Base-by-base conservation (phyloP, 108 stramenopile genomes). In the Skeletonema grethae region DNA sequence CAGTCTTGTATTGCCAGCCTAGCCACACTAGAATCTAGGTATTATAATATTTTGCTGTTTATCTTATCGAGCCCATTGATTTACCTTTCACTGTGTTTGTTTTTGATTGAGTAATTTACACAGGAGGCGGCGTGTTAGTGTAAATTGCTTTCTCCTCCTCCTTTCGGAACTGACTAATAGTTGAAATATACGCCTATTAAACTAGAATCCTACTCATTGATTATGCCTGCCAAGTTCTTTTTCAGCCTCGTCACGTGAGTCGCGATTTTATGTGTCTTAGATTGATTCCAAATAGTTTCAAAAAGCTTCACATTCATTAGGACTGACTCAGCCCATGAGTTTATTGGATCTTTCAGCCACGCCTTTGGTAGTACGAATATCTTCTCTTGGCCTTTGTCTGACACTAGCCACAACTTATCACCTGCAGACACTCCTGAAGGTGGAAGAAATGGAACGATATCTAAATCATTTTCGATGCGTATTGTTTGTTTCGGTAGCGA, bases 401-500 rank as follows among this genome's bases (percentile, higher is more conserved):
- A 36, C 12, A 79, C 70, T 20, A 79, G 41, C 77, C 79, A 83
- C 29, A 87, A 53, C 62, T 85, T 87, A 65, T 87, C 84, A 34
- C 84, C 86, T 12, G 83, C 63, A 10, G 70, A 69, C 10, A 72
- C 53, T 32, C 78, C 82, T 24, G 67, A 67, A 5, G 84, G 82
- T 25, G 86, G 86, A 9, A 87, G 67, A 66, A 80, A 83, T 13
- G 86, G 78, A 24, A 87, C 84, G 56, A 73, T 28, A 63, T 88
- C 87, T 7, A 74, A 64, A 61, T 88, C 87, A 38, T 81, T 70
- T 59, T 88, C 87, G 20, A 88, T 86, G 28, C 85, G 53, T 38
- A 88, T 69, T 28, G 80, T 82, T 68, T 86, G 75, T 22, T 53
- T 57, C 5, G 87, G 85, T 13, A 88, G 57, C 25, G 61, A 70